phyloP scores from a whole-genome alignment of 225 moss, liverwort and hornwort genomes.

The Asterella californica region DNA sequence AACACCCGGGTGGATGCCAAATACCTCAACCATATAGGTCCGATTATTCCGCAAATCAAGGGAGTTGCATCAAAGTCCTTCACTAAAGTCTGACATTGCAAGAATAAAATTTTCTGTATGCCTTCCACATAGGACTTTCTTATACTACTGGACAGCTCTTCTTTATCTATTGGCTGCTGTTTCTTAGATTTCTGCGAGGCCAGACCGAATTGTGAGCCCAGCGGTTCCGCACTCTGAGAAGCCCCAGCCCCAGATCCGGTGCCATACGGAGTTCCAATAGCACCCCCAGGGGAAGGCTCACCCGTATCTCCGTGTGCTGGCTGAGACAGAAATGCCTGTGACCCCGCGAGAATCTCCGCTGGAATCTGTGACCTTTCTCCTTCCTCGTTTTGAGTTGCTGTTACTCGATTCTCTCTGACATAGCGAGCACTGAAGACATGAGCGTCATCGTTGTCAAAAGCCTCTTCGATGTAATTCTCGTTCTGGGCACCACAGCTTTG shows the following conservation, averaged over 20 bases:
- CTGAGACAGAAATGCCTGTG: constrained; percentile 13
- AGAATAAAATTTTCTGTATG: constrained; percentile 64
- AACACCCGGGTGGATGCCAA: constrained; percentile 70
- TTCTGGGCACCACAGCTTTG: constrained; percentile 71
- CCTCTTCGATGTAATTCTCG: constrained; percentile 67
- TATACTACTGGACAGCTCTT: constrained; percentile 48
- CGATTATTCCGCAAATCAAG: constrained; percentile 77
- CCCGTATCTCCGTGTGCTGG: background rate
- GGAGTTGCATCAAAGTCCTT: constrained; percentile 66
- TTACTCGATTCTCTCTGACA: constrained; percentile 52
- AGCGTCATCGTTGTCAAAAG: constrained; percentile 63
- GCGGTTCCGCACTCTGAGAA: constrained; percentile 8
- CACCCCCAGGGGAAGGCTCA: background rate
- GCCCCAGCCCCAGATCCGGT: background rate
- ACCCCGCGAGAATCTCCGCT: constrained; percentile 10
- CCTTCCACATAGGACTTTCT: constrained; percentile 76
- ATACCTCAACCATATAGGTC: constrained; percentile 85
- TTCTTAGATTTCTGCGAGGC: constrained; percentile 6
- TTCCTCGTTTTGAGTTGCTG: constrained; percentile 42
- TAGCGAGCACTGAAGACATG: constrained; percentile 54
- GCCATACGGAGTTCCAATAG: constrained; percentile 1
- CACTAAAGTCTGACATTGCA: constrained; percentile 89
- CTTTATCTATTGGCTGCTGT: constrained; percentile 19
- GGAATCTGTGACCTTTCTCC: constrained; percentile 17
- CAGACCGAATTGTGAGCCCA: constrained; percentile 31